These are phyloP conservation scores for Ceratobasidium sp. DNA, from an alignment of 1,284 basidiomycete species.

Conservation along the genomic window DNA sequence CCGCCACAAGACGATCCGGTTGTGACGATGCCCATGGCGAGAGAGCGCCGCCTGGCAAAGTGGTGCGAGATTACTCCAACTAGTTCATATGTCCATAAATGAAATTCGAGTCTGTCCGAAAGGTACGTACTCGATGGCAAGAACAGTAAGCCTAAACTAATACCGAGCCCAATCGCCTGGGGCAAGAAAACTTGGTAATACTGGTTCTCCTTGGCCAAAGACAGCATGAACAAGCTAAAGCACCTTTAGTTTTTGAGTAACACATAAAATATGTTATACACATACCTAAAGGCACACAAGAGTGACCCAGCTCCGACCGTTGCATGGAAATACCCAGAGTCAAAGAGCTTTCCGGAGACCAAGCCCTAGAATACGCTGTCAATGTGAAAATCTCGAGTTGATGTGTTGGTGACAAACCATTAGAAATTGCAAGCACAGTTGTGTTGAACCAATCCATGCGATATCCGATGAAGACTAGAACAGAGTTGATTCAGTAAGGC, in stretches of 20 bases:
- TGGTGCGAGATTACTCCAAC: slow-evolving; percentile 68
- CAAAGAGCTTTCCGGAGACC: slow-evolving; percentile 38
- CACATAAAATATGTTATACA: background rate
- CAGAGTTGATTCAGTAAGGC: background rate
- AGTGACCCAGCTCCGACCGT: slow-evolving; percentile 29
- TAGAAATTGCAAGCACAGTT: slow-evolving; percentile 35
- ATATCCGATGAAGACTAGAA: slow-evolving; percentile 29
- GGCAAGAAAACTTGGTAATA: slow-evolving; percentile 60
- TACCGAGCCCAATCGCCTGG: slow-evolving; percentile 62
- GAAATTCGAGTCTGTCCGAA: background rate
- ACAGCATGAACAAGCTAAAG: slow-evolving; percentile 57
- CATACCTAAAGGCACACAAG: slow-evolving; percentile 30
- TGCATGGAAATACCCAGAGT: slow-evolving; percentile 35
- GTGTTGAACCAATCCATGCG: slow-evolving; percentile 42
- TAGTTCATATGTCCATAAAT: slow-evolving; percentile 49
- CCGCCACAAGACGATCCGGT: slow-evolving; percentile 69
- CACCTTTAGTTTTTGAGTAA: background rate
- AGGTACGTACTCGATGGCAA: slow-evolving; percentile 52
- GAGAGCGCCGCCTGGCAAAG: slow-evolving; percentile 62
- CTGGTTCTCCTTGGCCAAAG: slow-evolving; percentile 55
- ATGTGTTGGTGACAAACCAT: background rate
- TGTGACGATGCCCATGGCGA: slow-evolving; percentile 65
- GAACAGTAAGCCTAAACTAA: slow-evolving; percentile 62
- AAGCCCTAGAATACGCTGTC: slow-evolving; percentile 11
- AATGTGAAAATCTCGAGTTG: background rate